phyloP scores from a whole-genome alignment of 371 early-diverging fungal species.

The Saksenaea oblongispora region DNA sequence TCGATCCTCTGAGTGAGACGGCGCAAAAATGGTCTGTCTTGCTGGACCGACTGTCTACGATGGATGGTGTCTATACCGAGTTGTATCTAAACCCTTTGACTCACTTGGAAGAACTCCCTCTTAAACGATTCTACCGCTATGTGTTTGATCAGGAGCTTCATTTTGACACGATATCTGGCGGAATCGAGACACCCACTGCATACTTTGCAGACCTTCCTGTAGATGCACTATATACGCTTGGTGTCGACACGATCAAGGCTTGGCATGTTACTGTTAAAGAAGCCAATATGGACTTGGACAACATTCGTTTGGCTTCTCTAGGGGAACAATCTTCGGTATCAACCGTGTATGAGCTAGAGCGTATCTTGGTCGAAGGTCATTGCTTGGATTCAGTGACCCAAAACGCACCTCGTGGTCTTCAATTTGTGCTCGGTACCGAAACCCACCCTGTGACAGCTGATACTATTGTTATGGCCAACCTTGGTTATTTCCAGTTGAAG shows the following conservation, averaged over 20 bases:
- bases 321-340: slow-evolving; percentile 54
- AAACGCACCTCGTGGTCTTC: slow-evolving; percentile 85
- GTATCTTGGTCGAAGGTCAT: slow-evolving; percentile 90
- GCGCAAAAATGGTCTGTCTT: slow-evolving; percentile 80
- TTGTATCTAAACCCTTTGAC: slow-evolving; percentile 62
- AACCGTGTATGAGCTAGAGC: slow-evolving; percentile 79
- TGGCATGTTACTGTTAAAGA: slow-evolving; percentile 88
- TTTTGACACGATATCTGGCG: slow-evolving; percentile 58
- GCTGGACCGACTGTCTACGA: slow-evolving; percentile 57
- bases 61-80: slow-evolving; percentile 65
- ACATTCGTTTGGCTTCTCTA: slow-evolving; percentile 69
- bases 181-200: slow-evolving; percentile 49
- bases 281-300: slow-evolving; percentile 90
- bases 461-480: slow-evolving; percentile 95
- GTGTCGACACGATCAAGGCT: slow-evolving; percentile 79
- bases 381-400: slow-evolving; percentile 66
- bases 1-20: slow-evolving; percentile 76
- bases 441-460: slow-evolving; percentile 63
- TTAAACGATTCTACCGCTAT: slow-evolving; percentile 89
- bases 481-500: slow-evolving; percentile 94
- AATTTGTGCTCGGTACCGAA: slow-evolving; percentile 79
- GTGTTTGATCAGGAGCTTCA: slow-evolving; percentile 64
- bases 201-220: slow-evolving; percentile 76
- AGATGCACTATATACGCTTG: slow-evolving; percentile 81
- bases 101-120: slow-evolving; percentile 60